Conservation (phyloP, 768 basidiomycete species). For the Mycena sanguinolenta region DNA sequence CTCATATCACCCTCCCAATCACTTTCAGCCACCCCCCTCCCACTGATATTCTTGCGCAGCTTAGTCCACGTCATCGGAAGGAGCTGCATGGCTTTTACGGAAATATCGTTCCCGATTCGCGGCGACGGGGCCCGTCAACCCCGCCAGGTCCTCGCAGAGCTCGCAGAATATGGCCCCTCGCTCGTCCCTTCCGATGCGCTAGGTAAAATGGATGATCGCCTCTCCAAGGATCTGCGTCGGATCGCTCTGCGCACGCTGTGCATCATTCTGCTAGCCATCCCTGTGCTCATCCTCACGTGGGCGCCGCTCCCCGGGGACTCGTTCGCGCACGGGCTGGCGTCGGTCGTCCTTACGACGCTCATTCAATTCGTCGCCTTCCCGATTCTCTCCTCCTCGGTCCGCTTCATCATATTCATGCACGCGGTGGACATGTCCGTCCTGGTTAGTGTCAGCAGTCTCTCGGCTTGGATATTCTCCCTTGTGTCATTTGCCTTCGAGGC, state of each 20-base stretch:
- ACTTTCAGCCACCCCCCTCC: slow-evolving; percentile 24
- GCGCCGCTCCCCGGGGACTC: slow-evolving; percentile 50
- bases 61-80: slow-evolving; percentile 26
- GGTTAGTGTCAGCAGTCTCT: slow-evolving; percentile 53
- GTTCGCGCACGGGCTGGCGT: slow-evolving; percentile 50
- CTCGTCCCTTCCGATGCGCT: slow-evolving; percentile 42
- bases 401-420: slow-evolving; percentile 51
- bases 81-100: slow-evolving; percentile 19
- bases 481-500: slow-evolving; percentile 52
- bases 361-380: slow-evolving; percentile 54
- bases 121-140: slow-evolving; percentile 37
- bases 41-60: slow-evolving; percentile 15
- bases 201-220: slow-evolving; percentile 44
- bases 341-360: slow-evolving; percentile 53
- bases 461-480: slow-evolving; percentile 57
- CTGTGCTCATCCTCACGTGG: slow-evolving; percentile 59
- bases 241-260: slow-evolving; percentile 44
- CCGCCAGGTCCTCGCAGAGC: slow-evolving; percentile 48
- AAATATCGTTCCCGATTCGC: slow-evolving; percentile 36
- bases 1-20: slow-evolving; percentile 33
- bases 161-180: slow-evolving; percentile 38
- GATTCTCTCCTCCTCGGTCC: slow-evolving; percentile 51
- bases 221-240: slow-evolving; percentile 44
- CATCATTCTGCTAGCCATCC: slow-evolving; percentile 51
- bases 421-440: slow-evolving; percentile 55